These are phyloP conservation scores for Chaetomium olivaceum DNA, from an alignment of 2,329 filamentous ascomycete genomes.

Conservation along the genomic window DNA sequence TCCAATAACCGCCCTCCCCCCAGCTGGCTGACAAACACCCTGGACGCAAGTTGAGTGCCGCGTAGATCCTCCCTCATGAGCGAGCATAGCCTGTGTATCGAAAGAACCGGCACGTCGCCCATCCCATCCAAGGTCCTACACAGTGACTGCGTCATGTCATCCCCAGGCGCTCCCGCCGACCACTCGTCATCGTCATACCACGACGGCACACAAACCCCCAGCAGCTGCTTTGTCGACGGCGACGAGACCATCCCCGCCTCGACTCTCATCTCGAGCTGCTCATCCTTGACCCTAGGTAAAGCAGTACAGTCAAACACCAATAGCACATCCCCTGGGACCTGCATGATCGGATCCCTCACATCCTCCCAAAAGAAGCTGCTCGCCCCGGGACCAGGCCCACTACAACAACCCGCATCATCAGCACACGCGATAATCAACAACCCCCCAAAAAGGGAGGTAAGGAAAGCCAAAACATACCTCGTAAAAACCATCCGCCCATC, in stretches of 20 bases:
- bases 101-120: constrained; percentile 9
- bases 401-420: neutral
- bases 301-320: constrained; percentile 30
- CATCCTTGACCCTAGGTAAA: neutral
- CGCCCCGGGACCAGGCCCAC: neutral
- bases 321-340: constrained; percentile 25
- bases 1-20: constrained; percentile 30
- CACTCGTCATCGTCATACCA: neutral
- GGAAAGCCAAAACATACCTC: constrained; percentile 1
- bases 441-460: no score
- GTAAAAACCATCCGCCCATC: constrained; percentile 29
- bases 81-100: constrained; percentile 31
- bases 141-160: constrained; percentile 23
- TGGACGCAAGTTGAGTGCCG: constrained; percentile 15
- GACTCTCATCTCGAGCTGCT: constrained; percentile 22
- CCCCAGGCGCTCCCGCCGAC: neutral
- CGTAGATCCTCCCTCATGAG: constrained; percentile 28
- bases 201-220: constrained; percentile 27
- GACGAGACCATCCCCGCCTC: constrained; percentile 23
- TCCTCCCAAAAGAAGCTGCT: constrained; percentile 32
- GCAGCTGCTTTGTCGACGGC: constrained; percentile 27
- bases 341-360: constrained; percentile 30
- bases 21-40: constrained; percentile 32
- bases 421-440: neutral
- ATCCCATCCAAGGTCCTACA: constrained; percentile 25